A percentile compares a stretch with the other conserved stretches of the same genome.
phyloP scores from a whole-genome alignment of 2,329 filamentous ascomycete species.

The Cytospora schulzeri region DNA sequence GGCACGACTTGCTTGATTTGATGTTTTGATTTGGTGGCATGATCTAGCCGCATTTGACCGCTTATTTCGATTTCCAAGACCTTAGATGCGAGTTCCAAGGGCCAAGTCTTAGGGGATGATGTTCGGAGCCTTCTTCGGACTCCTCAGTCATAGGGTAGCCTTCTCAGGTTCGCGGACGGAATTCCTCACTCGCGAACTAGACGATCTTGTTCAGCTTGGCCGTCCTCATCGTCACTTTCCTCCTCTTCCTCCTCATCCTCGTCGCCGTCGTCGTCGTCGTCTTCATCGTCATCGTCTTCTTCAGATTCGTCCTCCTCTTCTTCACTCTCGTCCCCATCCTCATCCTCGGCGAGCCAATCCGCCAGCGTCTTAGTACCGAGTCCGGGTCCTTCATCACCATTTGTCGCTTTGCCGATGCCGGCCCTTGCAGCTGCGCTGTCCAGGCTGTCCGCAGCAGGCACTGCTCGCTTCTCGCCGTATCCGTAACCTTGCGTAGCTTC shows the following conservation, averaged over 20 bases:
- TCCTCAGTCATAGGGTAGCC: neutral
- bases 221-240: conserved; percentile 41
- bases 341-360: conserved; percentile 84
- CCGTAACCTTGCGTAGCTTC: conserved; percentile 41
- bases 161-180: neutral
- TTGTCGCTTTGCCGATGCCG: conserved; percentile 42
- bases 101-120: neutral
- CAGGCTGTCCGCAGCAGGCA: conserved; percentile 65
- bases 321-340: conserved; percentile 58
- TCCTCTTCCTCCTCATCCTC: conserved; percentile 47
- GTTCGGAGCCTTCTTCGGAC: neutral
- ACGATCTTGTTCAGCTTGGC: conserved; percentile 6
- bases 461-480: conserved; percentile 44
- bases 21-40: conserved; percentile 3
- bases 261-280: conserved; percentile 51
- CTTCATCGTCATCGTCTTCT: conserved; percentile 54
- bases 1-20: neutral
- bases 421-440: conserved; percentile 53
- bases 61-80: neutral
- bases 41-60: neutral
- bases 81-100: neutral
- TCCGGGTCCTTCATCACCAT: conserved; percentile 51
- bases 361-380: conserved; percentile 77
- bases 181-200: conserved; percentile 4
- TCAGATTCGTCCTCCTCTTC: conserved; percentile 52